These are phyloP conservation scores for Phaeotremella fagi DNA, from an alignment of 768 basidiomycete genomes.

Conservation along the genomic window DNA sequence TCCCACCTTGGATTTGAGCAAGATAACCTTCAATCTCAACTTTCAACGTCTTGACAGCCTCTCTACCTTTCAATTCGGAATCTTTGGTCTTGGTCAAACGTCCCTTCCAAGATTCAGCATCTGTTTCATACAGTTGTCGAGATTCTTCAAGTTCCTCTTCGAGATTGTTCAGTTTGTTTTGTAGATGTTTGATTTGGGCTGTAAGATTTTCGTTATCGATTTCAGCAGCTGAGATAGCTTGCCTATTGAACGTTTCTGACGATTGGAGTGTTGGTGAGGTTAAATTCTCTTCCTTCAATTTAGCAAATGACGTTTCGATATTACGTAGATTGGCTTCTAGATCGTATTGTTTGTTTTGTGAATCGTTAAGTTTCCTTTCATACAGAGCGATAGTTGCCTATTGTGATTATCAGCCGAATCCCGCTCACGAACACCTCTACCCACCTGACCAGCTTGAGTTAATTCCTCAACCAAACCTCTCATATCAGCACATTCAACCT, in stretches of 20 bases:
- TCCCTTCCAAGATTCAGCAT: conserved; percentile 48
- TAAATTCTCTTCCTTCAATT: conserved; percentile 29
- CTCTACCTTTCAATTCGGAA: conserved; percentile 59
- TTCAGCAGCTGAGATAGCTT: conserved; percentile 66
- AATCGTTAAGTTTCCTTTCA: conserved; percentile 73
- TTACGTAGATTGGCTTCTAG: conserved; percentile 53
- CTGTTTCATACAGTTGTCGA: conserved; percentile 62
- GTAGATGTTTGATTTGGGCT: conserved; percentile 84
- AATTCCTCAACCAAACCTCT: conserved; percentile 74
- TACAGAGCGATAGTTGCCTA: conserved; percentile 93
- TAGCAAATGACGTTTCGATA: conserved; percentile 31
- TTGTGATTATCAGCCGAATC: background rate
- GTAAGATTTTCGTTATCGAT: conserved; percentile 92
- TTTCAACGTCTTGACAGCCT: conserved; percentile 68
- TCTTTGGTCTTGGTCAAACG: conserved; percentile 37
- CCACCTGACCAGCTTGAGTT: conserved; percentile 78
- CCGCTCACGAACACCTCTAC: conserved; percentile 28
- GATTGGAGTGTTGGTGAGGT: conserved; percentile 1
- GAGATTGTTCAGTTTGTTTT: conserved; percentile 65
- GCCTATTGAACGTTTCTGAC: conserved; percentile 8
- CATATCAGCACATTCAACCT: conserved; percentile 58
- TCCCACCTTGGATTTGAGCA: conserved; percentile 64
- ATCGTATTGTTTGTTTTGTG: conserved; percentile 70
- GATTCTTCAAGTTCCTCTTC: conserved; percentile 82
- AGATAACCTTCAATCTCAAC: conserved; percentile 66